Evolutionary conservation across 1,284 basidiomycete species (phyloP), one percentile per base, ranked within the genome.

Genomic region (Moesziomyces antarcticus): DNA sequence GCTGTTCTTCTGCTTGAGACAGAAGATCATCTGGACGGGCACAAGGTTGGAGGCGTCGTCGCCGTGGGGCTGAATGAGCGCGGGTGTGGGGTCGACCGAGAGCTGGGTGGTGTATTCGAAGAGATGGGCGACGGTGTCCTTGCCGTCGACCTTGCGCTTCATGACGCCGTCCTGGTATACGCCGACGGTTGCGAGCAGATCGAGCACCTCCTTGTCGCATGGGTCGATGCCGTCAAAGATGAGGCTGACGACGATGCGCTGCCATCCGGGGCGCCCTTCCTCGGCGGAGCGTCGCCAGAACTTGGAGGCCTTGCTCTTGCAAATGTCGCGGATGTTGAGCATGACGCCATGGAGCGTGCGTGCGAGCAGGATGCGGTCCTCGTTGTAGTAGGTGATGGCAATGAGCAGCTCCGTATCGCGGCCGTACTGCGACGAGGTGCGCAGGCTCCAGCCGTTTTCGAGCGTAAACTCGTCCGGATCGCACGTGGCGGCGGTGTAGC

Each of bases 241-340:
- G 57, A 89, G 82, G 44, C 79, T 78, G 22, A 93, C 93, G 16
- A 98, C 95, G 78, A 99, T 97, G 77, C 89, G 90, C 85, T 97
- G 93, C 96, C 96, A 98, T 18, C 78, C 81, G 87, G 79, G 75
- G 18, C 68, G 51, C 54, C 93, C 95, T 79, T 94, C 93, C 85
- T 97, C 94, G 91, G 81, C 84, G 22, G 76, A 79, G 20, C 78
- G 58, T n/a, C 77, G 54, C 79, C 84, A 97, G 86, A 93, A 98
- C 84, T 96, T 96, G 68, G 93, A 95, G 80, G 84, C 90, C 84
- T 95, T 96, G 50, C 93, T 94, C 86, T 93, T 95, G 89, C 94
- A 97, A 74, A 98, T 98, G 81, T 98, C 95, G 76, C 95, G 92
- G 73, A 99, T 96, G 85, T 99, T 99, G 76, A 95, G 86, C 94